A percentile compares a stretch with the other conserved stretches of the same genome.
phyloP scores from a whole-genome alignment of 345 rosid genomes.

The Acer campestre region DNA sequence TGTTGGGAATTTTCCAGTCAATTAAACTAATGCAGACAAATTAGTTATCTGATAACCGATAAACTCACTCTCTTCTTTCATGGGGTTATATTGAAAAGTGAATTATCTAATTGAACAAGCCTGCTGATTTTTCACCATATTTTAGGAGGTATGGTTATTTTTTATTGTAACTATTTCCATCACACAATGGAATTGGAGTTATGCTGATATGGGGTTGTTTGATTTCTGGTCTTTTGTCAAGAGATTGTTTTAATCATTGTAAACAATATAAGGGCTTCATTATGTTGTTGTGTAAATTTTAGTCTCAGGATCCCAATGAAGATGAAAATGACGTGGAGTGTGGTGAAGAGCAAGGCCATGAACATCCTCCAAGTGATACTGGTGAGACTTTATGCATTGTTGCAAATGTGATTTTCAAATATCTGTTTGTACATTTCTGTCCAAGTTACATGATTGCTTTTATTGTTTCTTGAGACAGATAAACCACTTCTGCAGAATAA shows the following conservation, averaged over 20 bases:
- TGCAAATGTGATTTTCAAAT: conserved; percentile 8
- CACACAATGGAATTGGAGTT: neutral
- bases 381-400: conserved; percentile 31
- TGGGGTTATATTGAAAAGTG: neutral
- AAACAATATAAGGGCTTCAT: conserved; percentile 5
- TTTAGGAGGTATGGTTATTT: conserved; percentile 1
- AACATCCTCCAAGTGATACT: conserved; percentile 17
- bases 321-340: conserved; percentile 21
- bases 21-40: conserved; percentile 16
- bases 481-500: conserved; percentile 13
- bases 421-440: neutral
- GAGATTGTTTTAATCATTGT: neutral
- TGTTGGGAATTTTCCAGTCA: conserved; percentile 7
- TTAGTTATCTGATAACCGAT: too few species aligned
- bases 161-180: neutral
- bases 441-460: neutral
- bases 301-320: conserved; percentile 21
- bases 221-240: conserved; percentile 1
- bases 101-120: neutral
- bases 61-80: neutral
- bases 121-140: neutral
- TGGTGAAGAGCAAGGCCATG: conserved; percentile 17
- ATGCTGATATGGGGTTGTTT: conserved; percentile 1
- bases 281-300: conserved; percentile 10
- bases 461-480: conserved; percentile 25